A percentile compares a stretch with the other conserved stretches of the same genome.
Evolutionary conservation across 257 asterid genomes (phyloP).

Genomic region (Nicotiana tabacum): DNA sequence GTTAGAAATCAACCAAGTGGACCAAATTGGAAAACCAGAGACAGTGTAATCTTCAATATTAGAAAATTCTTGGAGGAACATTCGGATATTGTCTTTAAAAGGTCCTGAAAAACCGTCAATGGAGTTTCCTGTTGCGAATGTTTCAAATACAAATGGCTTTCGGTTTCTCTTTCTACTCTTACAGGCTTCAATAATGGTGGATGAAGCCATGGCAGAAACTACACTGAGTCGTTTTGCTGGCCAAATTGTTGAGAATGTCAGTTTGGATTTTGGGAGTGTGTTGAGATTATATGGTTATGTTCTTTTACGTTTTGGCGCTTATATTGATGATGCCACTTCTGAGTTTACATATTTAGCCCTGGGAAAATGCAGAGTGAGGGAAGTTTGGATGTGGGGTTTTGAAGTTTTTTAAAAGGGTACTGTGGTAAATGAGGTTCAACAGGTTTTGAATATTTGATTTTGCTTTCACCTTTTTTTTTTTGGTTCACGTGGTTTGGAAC

Average conservation of each 20-base stretch:
- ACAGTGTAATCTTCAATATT: conserved; percentile 38
- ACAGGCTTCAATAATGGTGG: conserved; percentile 30
- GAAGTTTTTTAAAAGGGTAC: conserved; percentile 18
- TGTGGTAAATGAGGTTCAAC: conserved; percentile 21
- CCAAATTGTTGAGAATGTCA: not conserved
- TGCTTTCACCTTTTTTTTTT: not conserved
- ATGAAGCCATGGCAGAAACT: conserved; percentile 43
- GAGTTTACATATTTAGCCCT: conserved; percentile 28
- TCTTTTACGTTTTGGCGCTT: conserved; percentile 37
- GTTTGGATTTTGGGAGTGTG: conserved; percentile 22
- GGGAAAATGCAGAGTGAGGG: conserved; percentile 23
- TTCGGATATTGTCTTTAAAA: conserved; percentile 49
- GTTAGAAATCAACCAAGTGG: conserved; percentile 30
- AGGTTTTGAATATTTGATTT: not conserved
- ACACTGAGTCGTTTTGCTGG: not conserved
- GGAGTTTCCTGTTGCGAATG: conserved; percentile 25
- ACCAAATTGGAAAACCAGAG: conserved; percentile 58
- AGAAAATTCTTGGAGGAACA: conserved; percentile 46
- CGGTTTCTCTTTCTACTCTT: conserved; percentile 27
- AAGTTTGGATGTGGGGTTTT: not conserved
- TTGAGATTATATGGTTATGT: not conserved
- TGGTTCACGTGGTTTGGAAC: conserved; percentile 15
- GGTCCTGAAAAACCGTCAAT: conserved; percentile 32
- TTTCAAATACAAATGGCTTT: conserved; percentile 36
- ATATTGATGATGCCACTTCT: conserved; percentile 3